These are phyloP conservation scores for Moricandia moricandioides DNA, from an alignment of 345 rosid genomes.

Conservation along the genomic window DNA sequence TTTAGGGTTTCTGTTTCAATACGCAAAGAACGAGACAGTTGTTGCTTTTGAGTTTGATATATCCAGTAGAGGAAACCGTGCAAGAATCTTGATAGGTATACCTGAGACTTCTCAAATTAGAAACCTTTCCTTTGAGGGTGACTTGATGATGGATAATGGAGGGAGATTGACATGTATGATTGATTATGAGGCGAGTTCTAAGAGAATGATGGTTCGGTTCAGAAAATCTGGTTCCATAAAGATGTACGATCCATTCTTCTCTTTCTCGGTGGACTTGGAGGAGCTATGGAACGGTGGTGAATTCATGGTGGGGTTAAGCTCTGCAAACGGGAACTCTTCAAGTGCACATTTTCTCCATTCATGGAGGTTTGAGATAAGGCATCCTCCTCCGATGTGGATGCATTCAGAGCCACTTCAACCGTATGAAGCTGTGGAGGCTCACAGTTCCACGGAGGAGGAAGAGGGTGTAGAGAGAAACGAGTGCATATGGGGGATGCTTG, in stretches of 20 bases:
- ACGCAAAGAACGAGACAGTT: constrained; percentile 14
- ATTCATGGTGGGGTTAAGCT: constrained; percentile 61
- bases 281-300: constrained; percentile 49
- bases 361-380: constrained; percentile 61
- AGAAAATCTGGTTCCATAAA: constrained; percentile 44
- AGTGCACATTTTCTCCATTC: constrained; percentile 53
- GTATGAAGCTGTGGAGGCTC: background rate
- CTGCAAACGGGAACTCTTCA: constrained; percentile 55
- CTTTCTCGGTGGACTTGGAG: constrained; percentile 52
- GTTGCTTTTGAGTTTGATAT: constrained; percentile 54
- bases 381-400: constrained; percentile 61
- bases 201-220: constrained; percentile 67
- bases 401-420: constrained; percentile 78
- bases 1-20: constrained; percentile 17
- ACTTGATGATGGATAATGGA: constrained; percentile 42
- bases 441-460: background rate
- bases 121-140: constrained; percentile 37
- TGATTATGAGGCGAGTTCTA: constrained; percentile 67
- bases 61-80: constrained; percentile 40
- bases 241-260: constrained; percentile 59
- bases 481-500: constrained; percentile 52
- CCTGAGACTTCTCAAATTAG: constrained; percentile 46
- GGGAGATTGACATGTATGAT: constrained; percentile 70
- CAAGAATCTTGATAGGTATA: constrained; percentile 60
- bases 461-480: constrained; percentile 21